phyloP scores from a whole-genome alignment of 371 early-diverging fungal genomes.

The Syncephalastrum racemosum region DNA sequence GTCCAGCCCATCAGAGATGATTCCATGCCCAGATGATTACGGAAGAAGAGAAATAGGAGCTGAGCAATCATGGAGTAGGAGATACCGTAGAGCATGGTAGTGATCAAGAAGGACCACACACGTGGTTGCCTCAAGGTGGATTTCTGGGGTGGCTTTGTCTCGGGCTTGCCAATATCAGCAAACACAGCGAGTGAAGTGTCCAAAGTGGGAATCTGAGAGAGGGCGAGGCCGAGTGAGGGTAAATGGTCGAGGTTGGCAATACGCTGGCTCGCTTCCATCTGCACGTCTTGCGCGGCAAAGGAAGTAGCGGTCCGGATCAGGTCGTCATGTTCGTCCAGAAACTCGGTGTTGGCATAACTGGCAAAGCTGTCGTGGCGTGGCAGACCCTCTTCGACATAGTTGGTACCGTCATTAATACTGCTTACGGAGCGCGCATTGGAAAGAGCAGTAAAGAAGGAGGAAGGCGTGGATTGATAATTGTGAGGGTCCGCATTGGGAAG shows the following conservation, averaged over 20 bases:
- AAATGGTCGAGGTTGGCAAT: conserved; percentile 28
- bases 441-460: conserved; percentile 14
- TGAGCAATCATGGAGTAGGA: conserved; percentile 45
- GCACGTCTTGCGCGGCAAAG: conserved; percentile 29
- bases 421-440: conserved; percentile 12
- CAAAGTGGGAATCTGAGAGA: conserved; percentile 44
- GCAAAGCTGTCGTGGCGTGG: conserved; percentile 29
- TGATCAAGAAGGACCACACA: conserved; percentile 35
- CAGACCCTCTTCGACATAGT: conserved; percentile 9
- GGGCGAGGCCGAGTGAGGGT: conserved; percentile 43
- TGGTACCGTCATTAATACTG: conserved; percentile 1
- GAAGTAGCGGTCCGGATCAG: conserved; percentile 25
- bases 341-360: conserved; percentile 39
- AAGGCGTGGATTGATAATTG: background rate
- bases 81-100: conserved; percentile 36
- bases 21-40: conserved; percentile 32
- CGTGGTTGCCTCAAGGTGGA: conserved; percentile 21
- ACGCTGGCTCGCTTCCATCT: conserved; percentile 26
- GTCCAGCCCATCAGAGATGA: conserved; percentile 42
- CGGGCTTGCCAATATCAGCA: conserved; percentile 22
- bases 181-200: conserved; percentile 45
- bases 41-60: conserved; percentile 37
- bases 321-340: conserved; percentile 20
- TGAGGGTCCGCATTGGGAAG: conserved; percentile 1
- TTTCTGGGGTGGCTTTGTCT: conserved; percentile 20